Evolutionary conservation across 2,329 filamentous ascomycete genomes (phyloP).

Genomic region (Macrophomina phaseolina): DNA sequence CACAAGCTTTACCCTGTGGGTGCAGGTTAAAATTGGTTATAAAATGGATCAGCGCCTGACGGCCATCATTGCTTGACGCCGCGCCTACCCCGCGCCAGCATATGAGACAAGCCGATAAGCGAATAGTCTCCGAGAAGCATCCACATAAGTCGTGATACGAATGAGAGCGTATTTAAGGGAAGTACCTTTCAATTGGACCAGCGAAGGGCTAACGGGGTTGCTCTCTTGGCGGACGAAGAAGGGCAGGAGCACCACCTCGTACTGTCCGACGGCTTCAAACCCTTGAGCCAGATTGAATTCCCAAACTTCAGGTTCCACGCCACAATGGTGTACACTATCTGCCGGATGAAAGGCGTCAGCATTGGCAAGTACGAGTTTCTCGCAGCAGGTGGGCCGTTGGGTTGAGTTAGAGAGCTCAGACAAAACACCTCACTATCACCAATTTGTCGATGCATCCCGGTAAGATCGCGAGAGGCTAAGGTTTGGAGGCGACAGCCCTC

Average conservation of each 20-base stretch:
- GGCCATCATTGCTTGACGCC: too few species aligned
- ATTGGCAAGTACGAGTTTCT: conserved; percentile 65
- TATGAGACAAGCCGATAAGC: too few species aligned
- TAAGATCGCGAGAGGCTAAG: too few species aligned
- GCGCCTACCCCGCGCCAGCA: too few species aligned
- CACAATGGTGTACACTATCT: conserved; percentile 63
- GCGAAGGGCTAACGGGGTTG: conserved; percentile 32
- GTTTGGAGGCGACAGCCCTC: too few species aligned
- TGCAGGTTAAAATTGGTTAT: too few species aligned
- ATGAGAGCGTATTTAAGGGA: too few species aligned
- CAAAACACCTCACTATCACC: background rate
- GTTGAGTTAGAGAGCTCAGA: background rate
- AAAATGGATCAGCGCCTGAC: too few species aligned
- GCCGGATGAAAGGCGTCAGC: conserved; percentile 65
- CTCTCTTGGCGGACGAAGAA: conserved; percentile 39
- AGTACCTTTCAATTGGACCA: conserved; percentile 41
- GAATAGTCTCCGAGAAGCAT: too few species aligned
- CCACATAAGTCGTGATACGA: too few species aligned
- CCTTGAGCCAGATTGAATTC: conserved; percentile 50
- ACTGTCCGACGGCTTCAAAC: background rate
- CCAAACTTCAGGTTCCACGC: conserved; percentile 72
- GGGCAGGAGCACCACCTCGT: conserved; percentile 45
- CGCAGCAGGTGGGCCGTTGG: background rate
- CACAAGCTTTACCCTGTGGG: too few species aligned
- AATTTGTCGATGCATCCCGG: background rate